Percentiles rank a stretch among this genome's conserved stretches.
Conservation (phyloP, 2,329 filamentous ascomycete genomes). For the Penicillium sp. region DNA sequence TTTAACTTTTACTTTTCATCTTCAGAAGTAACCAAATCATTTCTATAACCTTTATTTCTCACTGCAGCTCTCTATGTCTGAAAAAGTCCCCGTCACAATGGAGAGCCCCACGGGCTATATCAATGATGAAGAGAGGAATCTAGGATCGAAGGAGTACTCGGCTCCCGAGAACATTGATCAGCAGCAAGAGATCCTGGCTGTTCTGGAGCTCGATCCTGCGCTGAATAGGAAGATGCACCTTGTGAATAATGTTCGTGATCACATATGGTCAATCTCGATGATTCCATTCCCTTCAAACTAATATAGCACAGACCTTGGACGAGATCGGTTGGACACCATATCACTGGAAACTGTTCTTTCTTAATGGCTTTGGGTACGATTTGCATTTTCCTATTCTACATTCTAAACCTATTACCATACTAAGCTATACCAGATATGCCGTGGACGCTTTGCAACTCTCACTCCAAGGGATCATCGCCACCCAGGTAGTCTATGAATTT, state of each 20-base stretch:
- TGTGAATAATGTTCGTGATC: constrained; percentile 55
- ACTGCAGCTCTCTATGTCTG: too few relatives aligned
- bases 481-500: constrained; percentile 11
- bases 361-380: constrained; percentile 55
- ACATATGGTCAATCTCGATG: constrained; percentile 21
- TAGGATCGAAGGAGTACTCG: too few relatives aligned
- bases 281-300: not conserved
- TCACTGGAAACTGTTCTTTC: constrained; percentile 55
- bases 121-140: too few relatives aligned
- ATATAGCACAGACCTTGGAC: constrained; percentile 42
- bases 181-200: too few relatives aligned
- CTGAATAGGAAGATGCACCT: constrained; percentile 64
- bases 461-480: constrained; percentile 13
- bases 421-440: constrained; percentile 5
- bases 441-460: constrained; percentile 13
- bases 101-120: too few relatives aligned
- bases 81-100: too few relatives aligned
- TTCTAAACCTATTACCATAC: not conserved
- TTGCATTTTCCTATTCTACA: constrained; percentile 11
- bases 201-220: constrained; percentile 49
- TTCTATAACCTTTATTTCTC: too few relatives aligned
- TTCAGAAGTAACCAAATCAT: too few relatives aligned
- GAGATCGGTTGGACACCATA: constrained; percentile 51
- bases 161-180: too few relatives aligned
- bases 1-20: too few relatives aligned